Evolutionary conservation across 352 stramenopile species (phyloP).

Genomic region (Phytophthora cactorum): DNA sequence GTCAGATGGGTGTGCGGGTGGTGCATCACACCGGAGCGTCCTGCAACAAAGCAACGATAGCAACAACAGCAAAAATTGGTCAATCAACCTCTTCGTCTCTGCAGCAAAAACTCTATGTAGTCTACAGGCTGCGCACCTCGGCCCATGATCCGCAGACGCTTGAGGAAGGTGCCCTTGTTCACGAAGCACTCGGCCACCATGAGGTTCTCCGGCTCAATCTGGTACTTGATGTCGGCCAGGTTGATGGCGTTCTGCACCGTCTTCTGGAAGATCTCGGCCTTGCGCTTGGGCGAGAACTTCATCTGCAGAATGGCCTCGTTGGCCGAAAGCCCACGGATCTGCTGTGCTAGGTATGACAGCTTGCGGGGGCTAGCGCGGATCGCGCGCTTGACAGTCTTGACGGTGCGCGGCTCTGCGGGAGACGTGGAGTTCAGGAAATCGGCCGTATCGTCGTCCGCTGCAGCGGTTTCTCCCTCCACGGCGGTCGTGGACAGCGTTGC

Average conservation of each 20-base stretch:
- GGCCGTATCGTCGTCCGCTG: constrained; percentile 51
- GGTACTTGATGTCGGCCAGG: constrained; percentile 88
- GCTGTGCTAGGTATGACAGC: constrained; percentile 81
- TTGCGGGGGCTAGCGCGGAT: constrained; percentile 86
- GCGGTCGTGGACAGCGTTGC: constrained; percentile 51
- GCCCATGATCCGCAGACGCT: constrained; percentile 87
- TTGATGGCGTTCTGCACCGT: constrained; percentile 90
- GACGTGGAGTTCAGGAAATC: constrained; percentile 73
- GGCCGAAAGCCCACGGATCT: constrained; percentile 80
- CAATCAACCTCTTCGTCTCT: constrained; percentile 1
- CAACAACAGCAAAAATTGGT: constrained; percentile 10
- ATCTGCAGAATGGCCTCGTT: constrained; percentile 84
- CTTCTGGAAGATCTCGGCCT: constrained; percentile 84
- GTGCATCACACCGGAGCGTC: constrained; percentile 85
- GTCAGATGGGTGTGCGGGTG: constrained; percentile 84
- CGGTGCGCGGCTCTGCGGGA: constrained; percentile 52
- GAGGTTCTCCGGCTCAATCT: constrained; percentile 87
- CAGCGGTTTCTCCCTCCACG: constrained; percentile 23
- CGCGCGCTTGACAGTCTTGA: constrained; percentile 86
- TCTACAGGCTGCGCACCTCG: constrained; percentile 50
- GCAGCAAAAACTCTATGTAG: not conserved
- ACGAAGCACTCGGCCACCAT: constrained; percentile 87
- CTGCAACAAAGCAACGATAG: constrained; percentile 36
- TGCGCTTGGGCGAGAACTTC: constrained; percentile 89
- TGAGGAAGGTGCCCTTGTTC: constrained; percentile 85